These are phyloP conservation scores for Yamadazyma buinensis DNA, from an alignment of 1,139 yeast genomes.

Conservation along the genomic window DNA sequence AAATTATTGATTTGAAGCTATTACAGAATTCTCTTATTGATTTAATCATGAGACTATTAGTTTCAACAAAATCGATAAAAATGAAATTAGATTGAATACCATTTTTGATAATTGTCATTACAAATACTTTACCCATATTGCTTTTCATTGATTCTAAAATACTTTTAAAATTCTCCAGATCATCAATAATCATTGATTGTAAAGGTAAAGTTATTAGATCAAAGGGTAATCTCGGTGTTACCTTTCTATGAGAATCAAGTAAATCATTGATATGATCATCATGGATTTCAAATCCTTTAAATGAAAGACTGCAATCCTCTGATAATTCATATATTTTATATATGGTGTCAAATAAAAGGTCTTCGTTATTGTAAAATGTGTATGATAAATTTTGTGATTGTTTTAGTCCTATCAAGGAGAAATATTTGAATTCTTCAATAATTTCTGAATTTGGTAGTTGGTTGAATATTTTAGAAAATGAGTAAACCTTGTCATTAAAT, in stretches of 20 bases:
- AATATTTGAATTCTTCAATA: conserved; percentile 9
- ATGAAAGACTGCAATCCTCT: conserved; percentile 14
- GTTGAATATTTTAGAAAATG: conserved; percentile 21
- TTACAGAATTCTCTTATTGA: conserved; percentile 1
- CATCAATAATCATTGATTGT: conserved; percentile 15
- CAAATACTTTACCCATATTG: background rate
- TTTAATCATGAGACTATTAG: background rate
- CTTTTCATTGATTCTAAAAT: conserved; percentile 6
- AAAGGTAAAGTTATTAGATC: conserved; percentile 4
- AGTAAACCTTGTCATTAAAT: conserved; percentile 7
- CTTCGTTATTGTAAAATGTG: conserved; percentile 6
- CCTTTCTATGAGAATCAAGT: conserved; percentile 10
- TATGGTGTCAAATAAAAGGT: conserved; percentile 8
- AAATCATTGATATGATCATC: conserved; percentile 8
- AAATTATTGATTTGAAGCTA: background rate
- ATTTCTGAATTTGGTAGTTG: conserved; percentile 2
- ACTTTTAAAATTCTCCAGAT: conserved; percentile 9
- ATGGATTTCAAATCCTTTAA: conserved; percentile 12
- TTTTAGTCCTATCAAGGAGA: conserved; percentile 5
- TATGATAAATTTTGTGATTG: conserved; percentile 4
- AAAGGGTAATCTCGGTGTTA: conserved; percentile 1
- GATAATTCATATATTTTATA: conserved; percentile 5
- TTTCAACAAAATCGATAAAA: conserved; percentile 2
- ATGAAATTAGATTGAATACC: conserved; percentile 1
- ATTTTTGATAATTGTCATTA: conserved; percentile 1